These are phyloP conservation scores for Chlorella sp. DNA, from an alignment of 139 green algal species.

Conservation along the genomic window DNA sequence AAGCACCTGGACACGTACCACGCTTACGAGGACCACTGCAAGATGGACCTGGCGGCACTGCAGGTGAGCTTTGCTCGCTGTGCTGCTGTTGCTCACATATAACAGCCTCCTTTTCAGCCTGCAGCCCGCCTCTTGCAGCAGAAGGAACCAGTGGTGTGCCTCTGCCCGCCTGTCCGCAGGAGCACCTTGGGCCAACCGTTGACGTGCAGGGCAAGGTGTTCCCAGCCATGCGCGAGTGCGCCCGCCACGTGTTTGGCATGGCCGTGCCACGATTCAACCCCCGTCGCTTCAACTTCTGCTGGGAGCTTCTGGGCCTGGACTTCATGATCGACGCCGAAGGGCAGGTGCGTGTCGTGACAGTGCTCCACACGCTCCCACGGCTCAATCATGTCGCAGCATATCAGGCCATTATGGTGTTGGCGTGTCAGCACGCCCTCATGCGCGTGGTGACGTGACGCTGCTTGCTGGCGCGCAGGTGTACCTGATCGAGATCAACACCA, in stretches of 20 bases:
- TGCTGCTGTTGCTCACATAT: no score
- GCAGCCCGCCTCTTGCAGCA: no score
- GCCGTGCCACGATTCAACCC: slow-evolving; percentile 33
- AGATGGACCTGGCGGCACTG: slow-evolving; percentile 38
- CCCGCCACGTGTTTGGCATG: slow-evolving; percentile 15
- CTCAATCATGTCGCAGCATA: no score
- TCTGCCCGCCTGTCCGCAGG: no score
- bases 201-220: slow-evolving; percentile 24
- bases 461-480: slow-evolving; percentile 32
- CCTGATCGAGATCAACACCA: slow-evolving; percentile 58
- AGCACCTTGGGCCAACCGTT: slow-evolving; percentile 3
- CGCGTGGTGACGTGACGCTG: neutral
- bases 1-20: slow-evolving; percentile 42
- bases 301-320: slow-evolving; percentile 53
- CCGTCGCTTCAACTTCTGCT: slow-evolving; percentile 24
- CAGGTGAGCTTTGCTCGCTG: no score
- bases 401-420: no score
- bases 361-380: no score
- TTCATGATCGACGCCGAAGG: slow-evolving; percentile 49
- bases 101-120: no score
- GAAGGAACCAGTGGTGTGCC: no score
- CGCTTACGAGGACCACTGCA: slow-evolving; percentile 50
- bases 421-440: no score
- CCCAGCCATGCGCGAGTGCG: slow-evolving; percentile 32
- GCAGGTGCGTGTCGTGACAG: no score